These are phyloP conservation scores for Kwoniella sp. DNA, from an alignment of 768 basidiomycete genomes.

Conservation along the genomic window DNA sequence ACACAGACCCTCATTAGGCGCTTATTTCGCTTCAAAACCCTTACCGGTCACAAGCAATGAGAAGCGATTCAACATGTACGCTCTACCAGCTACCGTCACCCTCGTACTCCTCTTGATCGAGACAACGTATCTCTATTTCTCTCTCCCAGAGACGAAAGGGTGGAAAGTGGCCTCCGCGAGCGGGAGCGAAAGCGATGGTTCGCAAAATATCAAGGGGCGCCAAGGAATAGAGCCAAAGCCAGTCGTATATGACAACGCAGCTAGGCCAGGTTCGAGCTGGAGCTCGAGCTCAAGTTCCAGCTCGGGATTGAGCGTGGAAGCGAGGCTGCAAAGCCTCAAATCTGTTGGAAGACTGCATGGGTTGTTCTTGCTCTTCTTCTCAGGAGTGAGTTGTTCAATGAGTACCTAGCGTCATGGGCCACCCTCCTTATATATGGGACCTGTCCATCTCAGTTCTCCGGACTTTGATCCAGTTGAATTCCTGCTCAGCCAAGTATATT, in stretches of 20 bases:
- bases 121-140: slow-evolving; percentile 72
- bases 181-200: slow-evolving; percentile 7
- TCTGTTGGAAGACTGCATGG: slow-evolving; percentile 73
- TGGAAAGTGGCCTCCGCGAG: slow-evolving; percentile 49
- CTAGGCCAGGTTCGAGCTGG: not conserved
- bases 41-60: slow-evolving; percentile 60
- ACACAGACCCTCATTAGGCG: slow-evolving; percentile 77
- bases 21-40: slow-evolving; percentile 89
- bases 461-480: not conserved
- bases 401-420: no score
- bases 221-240: slow-evolving; percentile 1
- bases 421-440: slow-evolving; percentile 4
- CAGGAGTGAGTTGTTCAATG: slow-evolving; percentile 61
- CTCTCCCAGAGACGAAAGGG: slow-evolving; percentile 83
- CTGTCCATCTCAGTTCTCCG: not conserved
- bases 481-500: not conserved
- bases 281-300: not conserved
- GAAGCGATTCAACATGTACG: slow-evolving; percentile 71
- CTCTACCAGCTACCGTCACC: slow-evolving; percentile 82
- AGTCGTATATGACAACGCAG: not conserved
- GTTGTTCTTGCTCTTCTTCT: slow-evolving; percentile 84
- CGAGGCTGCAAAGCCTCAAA: slow-evolving; percentile 64
- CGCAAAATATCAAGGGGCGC: no score
- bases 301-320: slow-evolving; percentile 12
- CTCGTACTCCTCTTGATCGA: slow-evolving; percentile 75